Percentiles rank a stretch among this genome's conserved stretches.
These are phyloP conservation scores for Potentilla sterilis DNA, from an alignment of 306 rosid species.

Conservation along the genomic window DNA sequence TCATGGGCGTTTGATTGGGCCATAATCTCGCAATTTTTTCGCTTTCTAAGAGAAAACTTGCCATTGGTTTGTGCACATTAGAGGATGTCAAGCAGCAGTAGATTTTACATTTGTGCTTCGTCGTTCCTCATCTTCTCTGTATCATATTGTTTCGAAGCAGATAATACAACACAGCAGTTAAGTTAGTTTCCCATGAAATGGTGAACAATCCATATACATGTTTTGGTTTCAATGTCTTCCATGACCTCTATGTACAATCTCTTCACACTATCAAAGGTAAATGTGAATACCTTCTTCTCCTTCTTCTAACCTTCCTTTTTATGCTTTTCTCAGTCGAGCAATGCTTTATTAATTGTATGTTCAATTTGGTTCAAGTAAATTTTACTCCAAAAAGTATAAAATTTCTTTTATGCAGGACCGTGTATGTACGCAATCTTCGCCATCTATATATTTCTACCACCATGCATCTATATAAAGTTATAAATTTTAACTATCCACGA, in stretches of 20 bases:
- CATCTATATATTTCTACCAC: too few relatives aligned
- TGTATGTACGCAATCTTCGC: too few relatives aligned
- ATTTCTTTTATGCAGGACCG: too few relatives aligned
- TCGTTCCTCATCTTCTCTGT: conserved; percentile 28
- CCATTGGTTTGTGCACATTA: not conserved
- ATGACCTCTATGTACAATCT: not conserved
- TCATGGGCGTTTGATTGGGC: conserved; percentile 32
- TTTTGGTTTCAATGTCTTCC: not conserved
- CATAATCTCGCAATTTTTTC: conserved; percentile 4
- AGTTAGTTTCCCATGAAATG: not conserved
- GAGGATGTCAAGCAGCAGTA: conserved; percentile 1
- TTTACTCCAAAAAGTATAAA: too few relatives aligned
- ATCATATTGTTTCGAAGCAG: conserved; percentile 7
- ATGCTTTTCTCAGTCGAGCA: not conserved
- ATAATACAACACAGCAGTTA: not conserved
- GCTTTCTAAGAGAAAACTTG: not conserved
- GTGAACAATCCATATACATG: not conserved
- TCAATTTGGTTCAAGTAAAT: not conserved
- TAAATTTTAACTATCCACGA: too few relatives aligned
- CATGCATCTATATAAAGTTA: too few relatives aligned
- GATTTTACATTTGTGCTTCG: conserved; percentile 1
- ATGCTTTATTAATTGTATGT: not conserved
- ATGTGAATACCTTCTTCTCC: not conserved
- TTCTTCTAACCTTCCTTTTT: too few relatives aligned
- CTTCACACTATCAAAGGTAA: not conserved